phyloP scores from a whole-genome alignment of 2,329 filamentous ascomycete species.

The Aspergillus floridensis region DNA sequence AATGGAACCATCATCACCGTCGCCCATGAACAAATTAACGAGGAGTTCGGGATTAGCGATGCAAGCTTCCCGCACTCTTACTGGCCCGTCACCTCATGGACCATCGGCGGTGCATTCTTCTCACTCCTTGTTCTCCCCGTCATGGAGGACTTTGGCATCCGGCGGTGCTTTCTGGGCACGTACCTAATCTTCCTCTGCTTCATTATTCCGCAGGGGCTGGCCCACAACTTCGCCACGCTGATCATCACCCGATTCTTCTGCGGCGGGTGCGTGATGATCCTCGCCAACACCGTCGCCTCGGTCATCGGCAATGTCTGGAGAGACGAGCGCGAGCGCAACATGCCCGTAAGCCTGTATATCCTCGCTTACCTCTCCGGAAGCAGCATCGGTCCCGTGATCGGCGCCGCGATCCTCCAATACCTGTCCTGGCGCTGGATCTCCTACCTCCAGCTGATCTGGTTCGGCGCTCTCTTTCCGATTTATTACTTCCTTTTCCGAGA shows the following conservation, averaged over 20 bases:
- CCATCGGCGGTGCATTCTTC: conserved; percentile 18
- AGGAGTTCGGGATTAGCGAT: conserved; percentile 16
- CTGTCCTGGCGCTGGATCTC: conserved; percentile 20
- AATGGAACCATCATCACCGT: conserved; percentile 23
- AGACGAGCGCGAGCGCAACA: conserved; percentile 33
- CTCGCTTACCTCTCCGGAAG: conserved; percentile 42
- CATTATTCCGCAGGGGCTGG: conserved; percentile 44
- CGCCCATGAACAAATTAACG: conserved; percentile 16
- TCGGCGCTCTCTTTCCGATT: conserved; percentile 35
- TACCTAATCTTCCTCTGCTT: conserved; percentile 43
- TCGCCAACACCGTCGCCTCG: conserved; percentile 37
- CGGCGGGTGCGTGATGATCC: conserved; percentile 41
- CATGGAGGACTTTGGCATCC: conserved; percentile 23
- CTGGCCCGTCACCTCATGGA: conserved; percentile 23
- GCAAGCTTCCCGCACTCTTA: conserved; percentile 21
- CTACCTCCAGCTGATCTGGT: conserved; percentile 42
- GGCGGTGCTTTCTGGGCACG: conserved; percentile 40
- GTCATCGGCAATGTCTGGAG: conserved; percentile 33
- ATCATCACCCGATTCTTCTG: conserved; percentile 45
- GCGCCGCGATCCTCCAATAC: conserved; percentile 32
- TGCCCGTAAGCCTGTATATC: conserved; percentile 43
- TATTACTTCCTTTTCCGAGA: conserved; percentile 42
- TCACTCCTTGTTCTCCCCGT: conserved; percentile 20
- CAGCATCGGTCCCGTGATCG: conserved; percentile 47
- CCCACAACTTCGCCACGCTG: conserved; percentile 47